A percentile compares a stretch with the other conserved stretches of the same genome.
Evolutionary conservation across 257 asterid genomes (phyloP).

Genomic region (Capsicum rhomboideum): DNA sequence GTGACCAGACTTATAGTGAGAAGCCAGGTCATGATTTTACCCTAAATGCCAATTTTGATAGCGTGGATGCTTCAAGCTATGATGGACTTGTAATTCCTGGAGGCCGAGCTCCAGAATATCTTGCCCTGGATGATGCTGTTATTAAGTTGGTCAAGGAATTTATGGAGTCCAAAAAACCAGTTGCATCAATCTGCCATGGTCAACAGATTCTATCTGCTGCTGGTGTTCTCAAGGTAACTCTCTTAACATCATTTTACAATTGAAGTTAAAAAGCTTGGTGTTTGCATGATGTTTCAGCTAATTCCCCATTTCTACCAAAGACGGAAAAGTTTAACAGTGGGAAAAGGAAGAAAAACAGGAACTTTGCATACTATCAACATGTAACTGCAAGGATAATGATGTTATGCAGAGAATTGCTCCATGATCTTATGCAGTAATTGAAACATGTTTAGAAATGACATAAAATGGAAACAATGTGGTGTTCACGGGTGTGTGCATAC

Average conservation of each 20-base stretch:
- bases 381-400: neutral
- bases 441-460: neutral
- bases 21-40: constrained; percentile 92
- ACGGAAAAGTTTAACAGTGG: neutral
- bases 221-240: constrained; percentile 74
- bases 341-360: neutral
- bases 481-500: neutral
- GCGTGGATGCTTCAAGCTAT: constrained; percentile 52
- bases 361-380: neutral
- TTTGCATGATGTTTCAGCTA: neutral
- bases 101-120: constrained; percentile 94
- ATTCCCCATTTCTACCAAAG: neutral
- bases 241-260: neutral
- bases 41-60: constrained; percentile 53
- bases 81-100: constrained; percentile 96
- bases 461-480: neutral
- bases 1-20: constrained; percentile 96
- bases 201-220: constrained; percentile 97
- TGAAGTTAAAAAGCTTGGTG: neutral
- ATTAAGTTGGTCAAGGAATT: constrained; percentile 61
- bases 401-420: neutral
- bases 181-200: constrained; percentile 96
- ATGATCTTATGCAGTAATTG: neutral
- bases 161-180: constrained; percentile 75
- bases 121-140: constrained; percentile 68